Base-by-base conservation (phyloP, 345 rosid genomes). In the Eutrema heterophyllum region DNA sequence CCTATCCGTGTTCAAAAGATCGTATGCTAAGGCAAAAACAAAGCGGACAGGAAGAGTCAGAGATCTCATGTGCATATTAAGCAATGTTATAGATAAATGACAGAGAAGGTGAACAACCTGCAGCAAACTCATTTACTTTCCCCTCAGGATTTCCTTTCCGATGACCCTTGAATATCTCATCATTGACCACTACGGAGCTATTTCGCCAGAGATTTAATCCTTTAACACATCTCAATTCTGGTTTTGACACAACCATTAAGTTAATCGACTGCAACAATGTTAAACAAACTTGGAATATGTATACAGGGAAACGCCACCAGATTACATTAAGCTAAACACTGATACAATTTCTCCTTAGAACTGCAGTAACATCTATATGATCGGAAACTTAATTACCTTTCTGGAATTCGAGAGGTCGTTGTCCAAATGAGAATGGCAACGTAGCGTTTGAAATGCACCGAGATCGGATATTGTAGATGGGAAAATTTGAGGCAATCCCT, bases 131-230 rank as follows among this genome's bases (percentile, higher is more conserved):
- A 60, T 92, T 87, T 55, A 85, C 83, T 73, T 80, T 76, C 60
- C 81, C 64, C 39, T 83, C 85, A n/a, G 81, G 48, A 67, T 96
- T 92, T 65, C 93, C 98, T 72, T 84, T 83, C 30, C 46, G 69
- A 58, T 81, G 92, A 46, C 99, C 97, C 77, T 73, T 84, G 79
- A 80, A 92, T 46, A 96, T 72, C 80, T 84, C 89, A 52, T 86
- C 81, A 63, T 96, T 96, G 74, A 96, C 80, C 79, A 79, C 87
- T 52, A 60, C 64, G 65, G 93, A 80, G 76, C 78, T 84, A 77
- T 87, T 86, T 73, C 86, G 79, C 99, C 99, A 92, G 60, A 85
- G 59, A 70, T 72, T 69, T 38, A 78, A 35, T 70, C 92, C 91
- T 84, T 75, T 74, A 64, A 80, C 48, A 46, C 78, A 69, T 35